phyloP scores from a whole-genome alignment of 805 yeast species.

The Kurtzmaniella cleridarum region DNA sequence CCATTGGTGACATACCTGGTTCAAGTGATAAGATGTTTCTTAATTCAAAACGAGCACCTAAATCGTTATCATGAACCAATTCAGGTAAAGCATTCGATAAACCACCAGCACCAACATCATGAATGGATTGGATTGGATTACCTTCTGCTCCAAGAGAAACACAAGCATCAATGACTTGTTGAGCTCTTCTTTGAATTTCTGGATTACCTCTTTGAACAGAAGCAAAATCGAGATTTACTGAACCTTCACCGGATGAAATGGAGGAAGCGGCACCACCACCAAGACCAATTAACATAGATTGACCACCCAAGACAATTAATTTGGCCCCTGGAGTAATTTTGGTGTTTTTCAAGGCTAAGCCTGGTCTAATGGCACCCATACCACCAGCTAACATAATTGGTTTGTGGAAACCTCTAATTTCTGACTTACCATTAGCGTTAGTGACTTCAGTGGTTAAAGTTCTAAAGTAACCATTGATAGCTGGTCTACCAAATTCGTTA shows the following conservation, averaged over 20 bases:
- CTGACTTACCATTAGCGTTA: conserved; percentile 56
- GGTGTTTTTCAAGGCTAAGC: conserved; percentile 79
- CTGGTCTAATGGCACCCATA: conserved; percentile 93
- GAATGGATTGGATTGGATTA: conserved; percentile 87
- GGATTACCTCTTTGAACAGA: conserved; percentile 99
- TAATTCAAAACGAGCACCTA: conserved; percentile 90
- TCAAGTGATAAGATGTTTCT: conserved; percentile 87
- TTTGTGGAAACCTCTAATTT: conserved; percentile 93
- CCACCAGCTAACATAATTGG: conserved; percentile 99
- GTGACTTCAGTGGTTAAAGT: conserved; percentile 80
- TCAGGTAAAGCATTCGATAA: conserved; percentile 96
- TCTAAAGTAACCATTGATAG: conserved; percentile 93
- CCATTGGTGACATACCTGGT: conserved; percentile 99
- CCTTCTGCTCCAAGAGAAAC: conserved; percentile 61
- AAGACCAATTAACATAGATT: conserved; percentile 93
- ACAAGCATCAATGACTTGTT: conserved; percentile 95
- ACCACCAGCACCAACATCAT: conserved; percentile 99
- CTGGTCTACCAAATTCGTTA: conserved; percentile 98
- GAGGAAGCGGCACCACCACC: conserved; percentile 99
- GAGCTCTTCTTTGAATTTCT: conserved; percentile 98
- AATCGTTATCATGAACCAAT: conserved; percentile 91
- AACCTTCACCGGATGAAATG: conserved; percentile 91
- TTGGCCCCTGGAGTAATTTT: conserved; percentile 89
- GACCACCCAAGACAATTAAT: conserved; percentile 94
- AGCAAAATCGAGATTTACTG: conserved; percentile 95